Conservation (phyloP, 768 basidiomycete genomes). For the Leccinum subgranulosum region DNA sequence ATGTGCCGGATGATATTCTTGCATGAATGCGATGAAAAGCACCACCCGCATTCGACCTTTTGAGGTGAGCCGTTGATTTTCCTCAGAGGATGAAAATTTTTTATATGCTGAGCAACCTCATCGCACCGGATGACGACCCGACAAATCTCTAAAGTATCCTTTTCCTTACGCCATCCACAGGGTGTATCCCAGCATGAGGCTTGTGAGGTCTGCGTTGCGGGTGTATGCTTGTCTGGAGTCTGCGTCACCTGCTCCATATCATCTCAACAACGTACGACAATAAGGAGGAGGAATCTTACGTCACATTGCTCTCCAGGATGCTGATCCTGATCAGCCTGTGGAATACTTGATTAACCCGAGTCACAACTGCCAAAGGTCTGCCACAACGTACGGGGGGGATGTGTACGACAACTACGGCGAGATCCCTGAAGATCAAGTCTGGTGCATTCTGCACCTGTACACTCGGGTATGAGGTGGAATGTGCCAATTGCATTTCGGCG, state of each 20-base stretch:
- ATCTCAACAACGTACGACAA: background rate
- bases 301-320: background rate
- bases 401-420: background rate
- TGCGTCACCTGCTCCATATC: background rate
- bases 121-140: background rate
- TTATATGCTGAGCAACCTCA: background rate
- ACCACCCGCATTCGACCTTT: background rate
- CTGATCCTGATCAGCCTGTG: background rate
- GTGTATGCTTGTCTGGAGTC: background rate
- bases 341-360: background rate
- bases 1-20: conserved; percentile 8
- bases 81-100: background rate
- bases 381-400: background rate
- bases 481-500: background rate
- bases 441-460: background rate
- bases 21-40: rapidly evolving
- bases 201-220: background rate
- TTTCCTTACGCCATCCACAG: background rate
- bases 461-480: background rate
- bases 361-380: background rate
- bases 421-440: background rate
- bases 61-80: background rate
- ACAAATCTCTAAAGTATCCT: background rate
- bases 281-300: background rate
- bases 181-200: background rate